Base-by-base conservation (phyloP, 2,329 filamentous ascomycete species). In the Alternaria gaisen region DNA sequence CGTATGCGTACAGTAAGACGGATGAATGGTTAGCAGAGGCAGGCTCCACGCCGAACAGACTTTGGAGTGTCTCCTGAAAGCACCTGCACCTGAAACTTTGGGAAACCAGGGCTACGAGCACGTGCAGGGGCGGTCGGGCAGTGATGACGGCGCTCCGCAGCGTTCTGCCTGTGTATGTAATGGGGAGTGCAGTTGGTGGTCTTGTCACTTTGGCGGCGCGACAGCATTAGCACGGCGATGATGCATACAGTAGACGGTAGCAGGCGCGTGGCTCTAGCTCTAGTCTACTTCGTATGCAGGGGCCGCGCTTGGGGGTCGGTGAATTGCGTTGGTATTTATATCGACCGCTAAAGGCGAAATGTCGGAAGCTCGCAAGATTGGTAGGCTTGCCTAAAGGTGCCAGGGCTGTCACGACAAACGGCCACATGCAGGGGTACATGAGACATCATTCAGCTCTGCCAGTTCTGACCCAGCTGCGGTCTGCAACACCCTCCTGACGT, bases 381-480 rank as follows among this genome's bases (percentile, higher is more conserved):
- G 56, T 41, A 59, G 56, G 40, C 47, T 36, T 57, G 55, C 46
- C 53, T 57, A 34, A 52, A 22, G 34, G 22, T 52, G 44, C 30
- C 53, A 40, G 58, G 53, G 40, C 46, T 60, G 57, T 60, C 57
- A 56, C 44, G 30, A 60, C 52, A 43, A 51, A 60, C 40, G 53
- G 53, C 57, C 48, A 47, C 56, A 46, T 30, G 47, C 58, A 52
- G 58, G 58, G 58, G 58, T 57, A 44, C 40, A 46, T 52, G 53
- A 56, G 58, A 60, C 58, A 57, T 41, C 53, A 47, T 60, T 46
- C 58, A 57, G 58, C 58, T 60, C 58, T 40, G 58, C 53, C 57
- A 50, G 46, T 50, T n/a, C 30, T 52, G 48, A 46, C 58, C 40
- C 52, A 56, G 53, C 53, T 56, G 46, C 58, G 22, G 53, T 32